These are phyloP conservation scores for Ceratorhiza oryzae-sativae DNA, from an alignment of 1,284 basidiomycete species.

Conservation along the genomic window DNA sequence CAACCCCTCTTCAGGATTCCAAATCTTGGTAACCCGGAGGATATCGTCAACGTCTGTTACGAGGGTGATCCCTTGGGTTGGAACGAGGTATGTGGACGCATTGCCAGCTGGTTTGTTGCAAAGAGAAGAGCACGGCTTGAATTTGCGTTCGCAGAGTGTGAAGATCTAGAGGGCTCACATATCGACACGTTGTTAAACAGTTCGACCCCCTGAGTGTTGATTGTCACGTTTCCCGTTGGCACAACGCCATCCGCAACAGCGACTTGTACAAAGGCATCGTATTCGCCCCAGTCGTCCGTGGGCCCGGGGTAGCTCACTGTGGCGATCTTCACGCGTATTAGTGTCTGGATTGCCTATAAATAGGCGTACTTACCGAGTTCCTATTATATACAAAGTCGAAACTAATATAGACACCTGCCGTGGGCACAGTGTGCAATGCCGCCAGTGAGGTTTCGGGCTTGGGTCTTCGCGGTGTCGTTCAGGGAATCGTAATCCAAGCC, in stretches of 20 bases:
- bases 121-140: neutral
- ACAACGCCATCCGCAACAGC: conserved; percentile 9
- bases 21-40: conserved; percentile 43
- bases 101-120: conserved; percentile 40
- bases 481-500: conserved; percentile 38
- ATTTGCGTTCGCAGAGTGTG: neutral
- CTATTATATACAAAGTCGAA: conserved; percentile 39
- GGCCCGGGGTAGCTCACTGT: conserved; percentile 20
- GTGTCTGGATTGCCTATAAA: neutral
- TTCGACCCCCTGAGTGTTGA: conserved; percentile 30
- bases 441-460: conserved; percentile 41
- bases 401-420: conserved; percentile 26
- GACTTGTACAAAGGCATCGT: conserved; percentile 42
- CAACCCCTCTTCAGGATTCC: conserved; percentile 41
- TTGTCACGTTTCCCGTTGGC: conserved; percentile 24
- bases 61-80: conserved; percentile 42
- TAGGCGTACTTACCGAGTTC: conserved; percentile 4
- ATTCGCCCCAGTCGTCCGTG: conserved; percentile 42
- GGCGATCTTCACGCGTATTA: conserved; percentile 6
- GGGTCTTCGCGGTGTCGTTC: conserved; percentile 37
- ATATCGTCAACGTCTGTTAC: conserved; percentile 44
- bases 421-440: conserved; percentile 37
- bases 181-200: conserved; percentile 33
- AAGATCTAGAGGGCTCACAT: conserved; percentile 14
- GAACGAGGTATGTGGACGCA: conserved; percentile 43